Evolutionary conservation across 1,284 basidiomycete genomes (phyloP).

Genomic region (Sanghuangporus weigelae): DNA sequence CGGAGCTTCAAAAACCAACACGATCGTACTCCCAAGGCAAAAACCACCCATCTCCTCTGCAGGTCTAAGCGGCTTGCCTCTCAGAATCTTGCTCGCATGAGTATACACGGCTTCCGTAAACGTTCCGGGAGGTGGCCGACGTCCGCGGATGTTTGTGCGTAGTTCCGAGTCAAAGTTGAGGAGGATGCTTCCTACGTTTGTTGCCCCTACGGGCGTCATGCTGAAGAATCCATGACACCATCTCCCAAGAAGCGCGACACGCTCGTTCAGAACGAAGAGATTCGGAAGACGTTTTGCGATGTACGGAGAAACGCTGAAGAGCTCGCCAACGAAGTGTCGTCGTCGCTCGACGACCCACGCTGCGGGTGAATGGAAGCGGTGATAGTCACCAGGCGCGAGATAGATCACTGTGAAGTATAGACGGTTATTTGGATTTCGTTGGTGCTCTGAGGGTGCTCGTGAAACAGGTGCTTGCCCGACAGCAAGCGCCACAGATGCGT

Average conservation of each 20-base stretch:
- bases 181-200: conserved; percentile 95
- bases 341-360: conserved; percentile 97
- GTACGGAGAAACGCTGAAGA: conserved; percentile 96
- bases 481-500: conserved; percentile 61
- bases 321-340: conserved; percentile 91
- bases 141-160: conserved; percentile 77
- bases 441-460: conserved; percentile 39
- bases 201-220: conserved; percentile 97
- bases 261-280: conserved; percentile 95
- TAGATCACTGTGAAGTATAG: conserved; percentile 96
- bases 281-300: conserved; percentile 91
- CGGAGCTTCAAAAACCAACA: conserved; percentile 96
- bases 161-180: conserved; percentile 93
- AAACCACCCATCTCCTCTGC: conserved; percentile 99
- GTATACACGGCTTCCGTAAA: conserved; percentile 91
- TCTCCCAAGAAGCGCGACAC: conserved; percentile 92
- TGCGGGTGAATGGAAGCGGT: conserved; percentile 94
- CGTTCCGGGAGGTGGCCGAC: conserved; percentile 78
- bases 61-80: conserved; percentile 82
- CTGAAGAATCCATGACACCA: conserved; percentile 97
- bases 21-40: conserved; percentile 91
- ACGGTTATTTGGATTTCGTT: conserved; percentile 65
- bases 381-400: conserved; percentile 97
- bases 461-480: conserved; percentile 52
- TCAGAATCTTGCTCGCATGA: conserved; percentile 72